Conservation (phyloP, 345 rosid genomes). For the Syzygium oleosum region DNA sequence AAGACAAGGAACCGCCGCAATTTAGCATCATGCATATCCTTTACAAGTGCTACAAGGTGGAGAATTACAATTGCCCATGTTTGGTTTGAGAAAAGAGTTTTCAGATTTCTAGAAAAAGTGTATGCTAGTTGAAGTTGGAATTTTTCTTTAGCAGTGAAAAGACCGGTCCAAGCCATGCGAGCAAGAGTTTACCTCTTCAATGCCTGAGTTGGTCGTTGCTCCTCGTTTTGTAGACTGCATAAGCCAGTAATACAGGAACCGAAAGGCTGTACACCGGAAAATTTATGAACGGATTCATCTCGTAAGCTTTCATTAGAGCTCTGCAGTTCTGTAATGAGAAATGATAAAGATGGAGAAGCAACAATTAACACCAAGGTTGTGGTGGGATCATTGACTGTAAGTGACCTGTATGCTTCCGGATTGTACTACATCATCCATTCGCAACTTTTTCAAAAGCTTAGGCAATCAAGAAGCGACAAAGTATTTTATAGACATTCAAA, state of each 20-base stretch:
- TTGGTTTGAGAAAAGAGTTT: background rate
- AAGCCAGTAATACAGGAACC: slow-evolving; percentile 53
- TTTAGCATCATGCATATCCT: background rate
- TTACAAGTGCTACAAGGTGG: background rate
- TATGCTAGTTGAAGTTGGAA: background rate
- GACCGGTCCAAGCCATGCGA: background rate
- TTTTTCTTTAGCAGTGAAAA: background rate
- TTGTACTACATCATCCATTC: background rate
- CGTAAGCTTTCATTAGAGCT: slow-evolving; percentile 65
- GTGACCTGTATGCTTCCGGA: background rate
- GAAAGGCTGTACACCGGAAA: slow-evolving; percentile 65
- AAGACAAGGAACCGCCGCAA: background rate
- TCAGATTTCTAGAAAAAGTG: background rate
- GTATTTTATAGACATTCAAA: background rate
- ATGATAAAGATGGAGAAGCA: background rate
- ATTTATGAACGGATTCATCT: slow-evolving; percentile 73
- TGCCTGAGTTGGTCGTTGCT: background rate
- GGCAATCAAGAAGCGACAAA: background rate
- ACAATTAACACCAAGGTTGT: background rate
- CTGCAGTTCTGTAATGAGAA: slow-evolving; percentile 55
- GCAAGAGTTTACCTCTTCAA: background rate
- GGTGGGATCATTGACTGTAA: background rate
- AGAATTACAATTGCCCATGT: background rate
- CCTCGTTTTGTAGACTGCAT: slow-evolving; percentile 39
- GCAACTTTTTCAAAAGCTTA: background rate